phyloP scores from a whole-genome alignment of 108 stramenopile genomes.

The Cyclostephanos tholiformis region DNA sequence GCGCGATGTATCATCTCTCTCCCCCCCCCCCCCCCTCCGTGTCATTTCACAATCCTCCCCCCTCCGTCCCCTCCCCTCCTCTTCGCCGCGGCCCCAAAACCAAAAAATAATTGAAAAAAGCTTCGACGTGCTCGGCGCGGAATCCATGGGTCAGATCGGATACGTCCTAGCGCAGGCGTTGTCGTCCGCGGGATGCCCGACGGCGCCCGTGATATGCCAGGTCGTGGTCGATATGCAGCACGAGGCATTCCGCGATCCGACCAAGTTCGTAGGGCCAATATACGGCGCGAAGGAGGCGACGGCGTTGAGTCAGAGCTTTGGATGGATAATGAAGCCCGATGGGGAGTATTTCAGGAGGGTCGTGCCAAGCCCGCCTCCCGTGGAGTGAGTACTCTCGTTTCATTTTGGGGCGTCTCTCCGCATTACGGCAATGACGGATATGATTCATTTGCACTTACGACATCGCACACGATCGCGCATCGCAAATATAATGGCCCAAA shows the following conservation, averaged over 20 bases:
- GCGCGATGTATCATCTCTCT: no score
- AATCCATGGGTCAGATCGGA: slow-evolving; percentile 83
- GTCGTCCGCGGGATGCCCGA: slow-evolving; percentile 51
- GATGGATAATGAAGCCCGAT: slow-evolving; percentile 83
- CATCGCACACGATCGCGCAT: no score
- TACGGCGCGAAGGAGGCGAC: slow-evolving; percentile 85
- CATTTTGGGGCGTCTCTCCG: no score
- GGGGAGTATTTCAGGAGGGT: slow-evolving; percentile 86
- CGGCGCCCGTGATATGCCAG: slow-evolving; percentile 77
- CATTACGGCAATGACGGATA: no score
- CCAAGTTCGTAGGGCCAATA: slow-evolving; percentile 82
- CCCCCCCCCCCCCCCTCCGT: no score
- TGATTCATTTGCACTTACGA: no score
- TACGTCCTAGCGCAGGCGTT: slow-evolving; percentile 80
- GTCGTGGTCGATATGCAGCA: slow-evolving; percentile 71
- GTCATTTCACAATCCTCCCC: no score
- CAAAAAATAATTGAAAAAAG: no score
- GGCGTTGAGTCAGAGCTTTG: slow-evolving; percentile 70
- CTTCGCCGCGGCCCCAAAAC: no score
- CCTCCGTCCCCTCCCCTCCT: no score
- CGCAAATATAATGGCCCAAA: no score
- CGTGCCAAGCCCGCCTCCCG: slow-evolving; percentile 74
- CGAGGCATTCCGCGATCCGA: slow-evolving; percentile 75
- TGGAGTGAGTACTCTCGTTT: slow-evolving; percentile 65
- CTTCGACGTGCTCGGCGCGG: slow-evolving; percentile 73